phyloP scores from a whole-genome alignment of 257 asterid species.

The Solanum ossicruentum region DNA sequence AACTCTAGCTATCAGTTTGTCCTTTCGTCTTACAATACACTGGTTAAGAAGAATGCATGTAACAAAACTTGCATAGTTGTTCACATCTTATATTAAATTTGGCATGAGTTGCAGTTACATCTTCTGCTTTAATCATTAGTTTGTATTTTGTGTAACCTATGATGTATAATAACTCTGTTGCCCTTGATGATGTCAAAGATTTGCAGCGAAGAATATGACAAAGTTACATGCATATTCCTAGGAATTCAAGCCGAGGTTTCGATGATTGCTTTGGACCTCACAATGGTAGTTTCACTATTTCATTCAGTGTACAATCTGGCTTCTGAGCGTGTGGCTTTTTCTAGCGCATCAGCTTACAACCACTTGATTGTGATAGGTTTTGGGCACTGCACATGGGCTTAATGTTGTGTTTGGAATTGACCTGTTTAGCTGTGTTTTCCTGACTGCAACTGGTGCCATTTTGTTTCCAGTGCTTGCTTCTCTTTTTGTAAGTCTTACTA shows the following conservation, averaged over 20 bases:
- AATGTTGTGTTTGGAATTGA: slow-evolving; percentile 74
- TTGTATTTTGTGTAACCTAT: neutral
- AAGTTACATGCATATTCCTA: slow-evolving; percentile 50
- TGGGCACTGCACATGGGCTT: slow-evolving; percentile 94
- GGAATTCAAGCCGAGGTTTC: slow-evolving; percentile 90
- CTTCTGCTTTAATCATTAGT: neutral
- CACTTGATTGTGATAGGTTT: slow-evolving; percentile 44
- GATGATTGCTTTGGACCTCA: slow-evolving; percentile 67
- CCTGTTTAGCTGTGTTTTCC: slow-evolving; percentile 58
- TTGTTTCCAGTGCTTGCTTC: slow-evolving; percentile 59
- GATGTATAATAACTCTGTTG: slow-evolving; percentile 11
- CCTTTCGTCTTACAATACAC: neutral
- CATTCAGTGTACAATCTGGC: neutral
- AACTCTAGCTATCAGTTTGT: neutral
- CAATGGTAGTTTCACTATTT: slow-evolving; percentile 47
- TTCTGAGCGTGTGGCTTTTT: neutral
- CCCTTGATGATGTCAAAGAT: slow-evolving; percentile 36
- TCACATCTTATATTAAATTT: neutral
- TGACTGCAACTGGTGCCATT: slow-evolving; percentile 62
- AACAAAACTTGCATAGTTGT: neutral
- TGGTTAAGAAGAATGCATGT: neutral
- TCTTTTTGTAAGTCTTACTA: slow-evolving; percentile 41
- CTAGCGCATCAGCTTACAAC: neutral
- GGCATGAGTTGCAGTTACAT: neutral
- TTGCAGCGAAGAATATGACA: slow-evolving; percentile 87